These are phyloP conservation scores for Stephania cephalantha DNA, from an alignment of 164 flowering plant genomes.

Conservation along the genomic window DNA sequence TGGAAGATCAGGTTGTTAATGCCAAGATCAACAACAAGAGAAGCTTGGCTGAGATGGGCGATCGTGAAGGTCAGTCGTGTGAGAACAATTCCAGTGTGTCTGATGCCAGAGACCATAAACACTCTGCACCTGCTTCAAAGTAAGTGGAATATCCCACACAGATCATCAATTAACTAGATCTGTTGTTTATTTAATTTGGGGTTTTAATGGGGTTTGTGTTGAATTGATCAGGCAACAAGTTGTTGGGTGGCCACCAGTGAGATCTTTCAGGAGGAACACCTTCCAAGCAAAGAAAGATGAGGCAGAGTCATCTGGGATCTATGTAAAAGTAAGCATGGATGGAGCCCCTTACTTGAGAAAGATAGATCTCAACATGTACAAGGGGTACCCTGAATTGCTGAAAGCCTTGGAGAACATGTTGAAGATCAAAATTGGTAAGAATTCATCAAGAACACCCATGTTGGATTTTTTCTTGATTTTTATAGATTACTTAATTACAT, in stretches of 20 bases:
- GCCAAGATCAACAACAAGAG: conserved; percentile 49
- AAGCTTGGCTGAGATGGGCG: conserved; percentile 24
- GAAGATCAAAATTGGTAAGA: conserved; percentile 51
- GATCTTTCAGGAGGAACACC: conserved; percentile 54
- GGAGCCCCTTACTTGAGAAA: conserved; percentile 87
- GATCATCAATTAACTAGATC: background rate
- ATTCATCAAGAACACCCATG: background rate
- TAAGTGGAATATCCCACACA: conserved; percentile 11
- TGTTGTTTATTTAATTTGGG: background rate
- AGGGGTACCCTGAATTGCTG: conserved; percentile 51
- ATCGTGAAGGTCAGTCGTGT: conserved; percentile 17
- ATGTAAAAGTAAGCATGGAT: conserved; percentile 76
- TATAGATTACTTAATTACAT: background rate
- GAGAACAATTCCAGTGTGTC: conserved; percentile 20
- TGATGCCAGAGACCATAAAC: conserved; percentile 20
- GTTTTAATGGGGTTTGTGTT: background rate
- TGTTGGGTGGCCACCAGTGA: conserved; percentile 85
- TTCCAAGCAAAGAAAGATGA: conserved; percentile 39
- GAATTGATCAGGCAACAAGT: conserved; percentile 49
- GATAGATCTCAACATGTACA: conserved; percentile 60
- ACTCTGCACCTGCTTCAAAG: conserved; percentile 54
- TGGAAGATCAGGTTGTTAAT: conserved; percentile 3
- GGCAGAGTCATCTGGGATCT: conserved; percentile 32
- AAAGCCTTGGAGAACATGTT: conserved; percentile 66
- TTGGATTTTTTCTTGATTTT: background rate